phyloP scores from a whole-genome alignment of 352 stramenopile genomes.

The Thalassiosira mediterranea region DNA sequence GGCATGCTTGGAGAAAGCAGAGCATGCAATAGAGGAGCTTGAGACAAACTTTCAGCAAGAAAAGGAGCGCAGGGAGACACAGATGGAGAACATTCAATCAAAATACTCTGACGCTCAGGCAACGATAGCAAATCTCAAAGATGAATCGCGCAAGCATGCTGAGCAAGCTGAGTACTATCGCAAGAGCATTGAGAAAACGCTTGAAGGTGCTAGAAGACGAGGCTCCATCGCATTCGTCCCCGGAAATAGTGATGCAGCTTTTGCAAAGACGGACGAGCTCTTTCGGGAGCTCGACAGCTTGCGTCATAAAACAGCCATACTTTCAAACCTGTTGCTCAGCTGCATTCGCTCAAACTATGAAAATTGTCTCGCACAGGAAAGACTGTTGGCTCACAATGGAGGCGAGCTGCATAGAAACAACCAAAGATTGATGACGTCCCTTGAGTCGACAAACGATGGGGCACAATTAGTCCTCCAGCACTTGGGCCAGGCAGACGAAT shows the following conservation, averaged over 20 bases:
- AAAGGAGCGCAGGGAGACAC: conserved; percentile 5
- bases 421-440: conserved; percentile 17
- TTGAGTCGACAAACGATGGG: conserved; percentile 33
- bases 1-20: conserved; percentile 19
- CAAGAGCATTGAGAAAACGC: conserved; percentile 25
- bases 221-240: conserved; percentile 43
- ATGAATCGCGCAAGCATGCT: conserved; percentile 10
- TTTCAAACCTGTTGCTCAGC: conserved; percentile 40
- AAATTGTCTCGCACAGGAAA: conserved; percentile 51
- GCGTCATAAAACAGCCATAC: conserved; percentile 12
- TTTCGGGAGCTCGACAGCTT: conserved; percentile 33
- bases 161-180: conserved; percentile 25
- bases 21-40: conserved; percentile 36
- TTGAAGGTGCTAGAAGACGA: conserved; percentile 29
- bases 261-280: conserved; percentile 44
- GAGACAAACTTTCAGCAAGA: conserved; percentile 25
- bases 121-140: conserved; percentile 16
- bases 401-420: conserved; percentile 38
- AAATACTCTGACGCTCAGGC: conserved; percentile 17
- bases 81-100: conserved; percentile 37
- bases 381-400: conserved; percentile 32
- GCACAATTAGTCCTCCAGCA: conserved; percentile 28
- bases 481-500: conserved; percentile 34
- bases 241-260: conserved; percentile 15
- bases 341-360: conserved; percentile 47